Percentiles rank a stretch among this genome's conserved stretches.
phyloP scores from a whole-genome alignment of 345 rosid genomes.

The Orychophragmus violaceus region DNA sequence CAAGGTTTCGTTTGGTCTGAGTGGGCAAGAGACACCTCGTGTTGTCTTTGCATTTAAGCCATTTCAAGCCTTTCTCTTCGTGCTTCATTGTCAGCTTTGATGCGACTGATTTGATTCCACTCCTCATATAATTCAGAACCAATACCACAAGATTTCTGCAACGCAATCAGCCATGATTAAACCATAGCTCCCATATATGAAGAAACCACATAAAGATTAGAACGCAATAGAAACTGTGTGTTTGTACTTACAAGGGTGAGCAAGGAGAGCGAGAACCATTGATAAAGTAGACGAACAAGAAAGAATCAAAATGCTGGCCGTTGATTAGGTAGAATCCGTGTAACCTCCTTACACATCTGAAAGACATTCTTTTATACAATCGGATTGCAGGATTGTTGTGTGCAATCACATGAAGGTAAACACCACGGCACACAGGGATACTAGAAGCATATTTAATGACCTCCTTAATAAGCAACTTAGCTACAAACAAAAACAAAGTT shows the following conservation, averaged over 20 bases:
- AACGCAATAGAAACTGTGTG: not conserved
- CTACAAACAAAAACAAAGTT: conserved; percentile 34
- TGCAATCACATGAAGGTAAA: conserved; percentile 91
- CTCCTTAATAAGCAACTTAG: conserved; percentile 64
- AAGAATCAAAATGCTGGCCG: conserved; percentile 79
- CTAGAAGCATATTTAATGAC: conserved; percentile 69
- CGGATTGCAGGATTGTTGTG: conserved; percentile 82
- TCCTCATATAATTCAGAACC: conserved; percentile 45
- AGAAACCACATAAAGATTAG: not conserved
- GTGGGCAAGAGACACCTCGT: conserved; percentile 46
- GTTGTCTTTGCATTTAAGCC: conserved; percentile 68
- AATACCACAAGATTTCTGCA: conserved; percentile 52
- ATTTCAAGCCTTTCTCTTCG: conserved; percentile 42
- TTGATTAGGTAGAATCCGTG: conserved; percentile 71
- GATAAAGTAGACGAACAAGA: conserved; percentile 74
- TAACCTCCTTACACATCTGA: conserved; percentile 64
- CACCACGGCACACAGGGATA: conserved; percentile 64
- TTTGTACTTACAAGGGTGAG: conserved; percentile 69
- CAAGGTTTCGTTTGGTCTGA: conserved; percentile 52
- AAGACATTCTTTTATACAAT: conserved; percentile 82
- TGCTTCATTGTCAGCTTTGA: conserved; percentile 50
- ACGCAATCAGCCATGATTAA: conserved; percentile 6
- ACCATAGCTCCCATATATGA: conserved; percentile 1
- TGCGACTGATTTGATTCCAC: conserved; percentile 46
- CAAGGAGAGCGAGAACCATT: conserved; percentile 85